Evolutionary conservation across 139 green algal species (phyloP).

Genomic region (Marvania coccoides): DNA sequence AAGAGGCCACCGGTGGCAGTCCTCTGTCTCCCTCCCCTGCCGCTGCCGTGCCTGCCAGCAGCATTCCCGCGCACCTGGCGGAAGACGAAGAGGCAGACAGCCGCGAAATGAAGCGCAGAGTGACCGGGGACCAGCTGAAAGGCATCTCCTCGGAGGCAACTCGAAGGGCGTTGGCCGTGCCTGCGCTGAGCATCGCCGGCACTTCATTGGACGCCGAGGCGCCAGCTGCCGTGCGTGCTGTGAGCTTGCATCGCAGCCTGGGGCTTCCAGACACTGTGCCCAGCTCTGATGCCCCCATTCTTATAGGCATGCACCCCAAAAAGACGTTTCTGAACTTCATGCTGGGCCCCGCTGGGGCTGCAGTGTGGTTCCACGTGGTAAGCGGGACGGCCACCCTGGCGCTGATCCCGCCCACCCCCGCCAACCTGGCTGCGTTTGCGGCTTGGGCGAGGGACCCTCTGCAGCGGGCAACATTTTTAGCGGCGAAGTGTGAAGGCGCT

Average conservation of each 20-base stretch:
- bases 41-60: not conserved
- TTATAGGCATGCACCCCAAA: constrained; percentile 9
- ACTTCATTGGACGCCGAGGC: constrained; percentile 10
- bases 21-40: not conserved
- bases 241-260: constrained; percentile 14
- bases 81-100: constrained; percentile 18
- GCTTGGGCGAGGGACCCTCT: constrained; percentile 4
- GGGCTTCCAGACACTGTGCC: not conserved
- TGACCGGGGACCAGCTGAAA: constrained; percentile 6
- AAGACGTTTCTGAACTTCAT: constrained; percentile 14
- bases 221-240: constrained; percentile 15
- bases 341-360: not conserved
- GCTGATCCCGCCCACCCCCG: constrained; percentile 3
- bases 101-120: constrained; percentile 1
- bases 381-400: not conserved
- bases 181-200: constrained; percentile 6
- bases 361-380: not conserved
- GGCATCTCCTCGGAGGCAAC: constrained; percentile 3
- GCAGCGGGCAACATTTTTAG: constrained; percentile 1
- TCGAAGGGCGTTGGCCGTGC: constrained; percentile 9
- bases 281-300: not conserved
- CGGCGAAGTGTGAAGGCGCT: constrained; percentile 11
- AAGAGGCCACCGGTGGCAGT: not conserved
- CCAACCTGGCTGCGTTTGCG: constrained; percentile 17
- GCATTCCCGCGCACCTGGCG: not conserved